Conservation (phyloP, 345 rosid species). For the Eucalyptus curtisii region DNA sequence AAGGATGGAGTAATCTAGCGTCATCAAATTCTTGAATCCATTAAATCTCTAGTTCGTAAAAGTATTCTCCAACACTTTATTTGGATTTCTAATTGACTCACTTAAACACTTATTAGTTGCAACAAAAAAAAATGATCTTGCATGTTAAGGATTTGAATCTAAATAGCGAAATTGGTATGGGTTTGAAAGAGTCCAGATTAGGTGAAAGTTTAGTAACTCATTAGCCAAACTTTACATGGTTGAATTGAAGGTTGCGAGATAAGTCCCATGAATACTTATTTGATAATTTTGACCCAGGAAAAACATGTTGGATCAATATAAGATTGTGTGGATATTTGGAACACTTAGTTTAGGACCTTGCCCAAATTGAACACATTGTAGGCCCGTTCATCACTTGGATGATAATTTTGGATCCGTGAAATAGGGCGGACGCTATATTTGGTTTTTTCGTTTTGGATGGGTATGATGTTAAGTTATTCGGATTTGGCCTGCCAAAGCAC, state of each 20-base stretch:
- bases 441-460: background rate
- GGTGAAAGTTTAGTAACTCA: no score
- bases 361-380: background rate
- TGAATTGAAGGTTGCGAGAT: background rate
- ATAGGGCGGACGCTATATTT: background rate
- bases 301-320: background rate
- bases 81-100: no score
- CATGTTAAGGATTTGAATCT: background rate
- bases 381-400: background rate
- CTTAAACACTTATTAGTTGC: accelerated
- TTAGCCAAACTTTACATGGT: background rate
- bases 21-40: background rate
- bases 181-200: accelerated
- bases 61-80: background rate
- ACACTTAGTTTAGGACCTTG: background rate
- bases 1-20: accelerated
- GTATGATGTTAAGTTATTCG: background rate
- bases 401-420: background rate
- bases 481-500: background rate
- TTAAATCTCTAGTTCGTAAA: accelerated
- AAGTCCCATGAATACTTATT: background rate
- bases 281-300: background rate
- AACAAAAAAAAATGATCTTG: no score
- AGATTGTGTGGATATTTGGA: background rate
- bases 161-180: background rate